These are phyloP conservation scores for Aspergillus asperescens DNA, from an alignment of 495 filamentous ascomycete species.

Conservation along the genomic window DNA sequence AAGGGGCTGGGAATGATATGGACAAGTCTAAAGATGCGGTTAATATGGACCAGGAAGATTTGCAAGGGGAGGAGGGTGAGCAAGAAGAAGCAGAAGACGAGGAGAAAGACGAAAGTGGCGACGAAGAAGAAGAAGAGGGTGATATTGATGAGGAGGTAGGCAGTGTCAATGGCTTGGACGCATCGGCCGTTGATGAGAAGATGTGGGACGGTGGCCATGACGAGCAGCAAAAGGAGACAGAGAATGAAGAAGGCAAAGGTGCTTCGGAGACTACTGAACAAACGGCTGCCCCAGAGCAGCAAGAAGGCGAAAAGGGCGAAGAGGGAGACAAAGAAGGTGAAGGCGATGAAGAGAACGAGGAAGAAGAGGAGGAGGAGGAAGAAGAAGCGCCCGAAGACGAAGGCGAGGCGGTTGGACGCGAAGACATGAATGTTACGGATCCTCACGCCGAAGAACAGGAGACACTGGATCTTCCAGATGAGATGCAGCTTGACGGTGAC, in stretches of 20 bases:
- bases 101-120: conserved; percentile 54
- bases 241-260: conserved; percentile 65
- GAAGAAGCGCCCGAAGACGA: conserved; percentile 56
- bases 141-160: conserved; percentile 85
- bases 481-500: conserved; percentile 63
- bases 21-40: conserved; percentile 76
- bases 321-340: conserved; percentile 43
- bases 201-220: conserved; percentile 87
- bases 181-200: conserved; percentile 90
- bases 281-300: conserved; percentile 53
- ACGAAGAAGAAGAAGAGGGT: conserved; percentile 53
- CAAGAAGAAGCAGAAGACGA: conserved; percentile 64
- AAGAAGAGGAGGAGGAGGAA: conserved; percentile 53
- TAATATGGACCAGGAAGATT: conserved; percentile 86
- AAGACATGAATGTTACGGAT: conserved; percentile 60
- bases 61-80: conserved; percentile 45
- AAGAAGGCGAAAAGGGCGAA: conserved; percentile 43
- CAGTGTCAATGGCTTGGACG: conserved; percentile 82
- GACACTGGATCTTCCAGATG: conserved; percentile 60
- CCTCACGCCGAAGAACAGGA: conserved; percentile 69
- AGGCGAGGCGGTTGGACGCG: conserved; percentile 53
- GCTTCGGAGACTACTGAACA: conserved; percentile 59
- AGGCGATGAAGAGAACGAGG: conserved; percentile 49
- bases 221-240: conserved; percentile 74
- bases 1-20: conserved; percentile 59